Evolutionary conservation across 257 asterid species (phyloP), one percentile per base, ranked within the genome.

Genomic region (Galeopsis tetrahit): DNA sequence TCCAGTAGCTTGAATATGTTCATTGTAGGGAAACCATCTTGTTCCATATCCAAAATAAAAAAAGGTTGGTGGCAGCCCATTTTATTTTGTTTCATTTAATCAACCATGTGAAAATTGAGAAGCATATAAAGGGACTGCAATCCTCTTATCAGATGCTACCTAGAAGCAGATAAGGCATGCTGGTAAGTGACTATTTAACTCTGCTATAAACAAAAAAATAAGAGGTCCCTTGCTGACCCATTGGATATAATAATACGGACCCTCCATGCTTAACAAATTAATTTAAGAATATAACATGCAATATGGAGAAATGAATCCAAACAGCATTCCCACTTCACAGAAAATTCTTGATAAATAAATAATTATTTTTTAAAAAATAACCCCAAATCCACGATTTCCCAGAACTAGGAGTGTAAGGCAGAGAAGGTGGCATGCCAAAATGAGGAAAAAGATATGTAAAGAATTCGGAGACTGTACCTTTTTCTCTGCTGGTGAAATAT

Each of bases 401-500:
- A 31, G 62, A 66, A 60, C 51, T 13, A 63, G 34, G 48, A 39
- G 59, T 59, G 15, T 44, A 66, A 71, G 64, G 52, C 34, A n/a
- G 62, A 39, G 71, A 49, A 78, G 57, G 73, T 43, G 69, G 49
- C 65, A 59, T 71, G 53, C 32, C 66, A 70, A 36, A 14, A 48
- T 51, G 63, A 70, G 32, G 28, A 31, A 42, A 66, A 53, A 33
- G 34, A 78, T 59, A 56, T 70, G 51, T 34, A 51, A 48, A 57
- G 62, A 49, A 35, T 31, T 46, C 8, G 2, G 48, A 72, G 66
- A 43, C 46, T 39, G 33, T 58, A 92, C 99, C 99, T 89, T 88
- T 85, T 95, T 17, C 86, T 83, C 77, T 84, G 98, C 75, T 82
- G 93, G 78, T 95, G 88, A 79, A 87, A 78, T 92, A 95, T 90